phyloP scores from a whole-genome alignment of 495 filamentous ascomycete species.

The Penicillium mononematosum region DNA sequence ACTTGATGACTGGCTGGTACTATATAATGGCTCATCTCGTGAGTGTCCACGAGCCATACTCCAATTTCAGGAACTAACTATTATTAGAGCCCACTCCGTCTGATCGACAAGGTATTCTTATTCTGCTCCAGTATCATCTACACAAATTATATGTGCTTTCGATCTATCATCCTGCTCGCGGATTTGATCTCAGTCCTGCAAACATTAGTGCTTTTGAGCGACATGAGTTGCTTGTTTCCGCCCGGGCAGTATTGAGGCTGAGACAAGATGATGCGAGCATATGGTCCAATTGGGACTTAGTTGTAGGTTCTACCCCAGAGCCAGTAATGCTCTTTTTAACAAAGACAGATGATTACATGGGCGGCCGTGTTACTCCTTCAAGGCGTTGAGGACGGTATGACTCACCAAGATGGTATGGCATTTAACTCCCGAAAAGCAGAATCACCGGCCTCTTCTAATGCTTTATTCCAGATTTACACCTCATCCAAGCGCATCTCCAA shows the following conservation, averaged over 20 bases:
- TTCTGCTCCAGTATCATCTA: conserved; percentile 42
- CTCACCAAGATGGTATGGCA: conserved; percentile 35
- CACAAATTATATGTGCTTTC: conserved; percentile 45
- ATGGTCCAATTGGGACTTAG: conserved; percentile 46
- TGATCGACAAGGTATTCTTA: conserved; percentile 37
- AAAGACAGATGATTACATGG: conserved; percentile 41
- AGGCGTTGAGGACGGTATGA: conserved; percentile 42
- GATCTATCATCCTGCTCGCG: conserved; percentile 46
- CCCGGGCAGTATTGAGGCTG: conserved; percentile 36
- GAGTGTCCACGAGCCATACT: conserved; percentile 3
- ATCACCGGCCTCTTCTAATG: not conserved
- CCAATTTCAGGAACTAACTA: too few relatives aligned
- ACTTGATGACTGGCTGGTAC: conserved; percentile 41
- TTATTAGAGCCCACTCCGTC: conserved; percentile 33
- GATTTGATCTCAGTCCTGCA: conserved; percentile 41
- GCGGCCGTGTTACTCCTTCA: conserved; percentile 40
- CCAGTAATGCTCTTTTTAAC: not conserved
- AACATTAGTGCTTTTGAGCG: conserved; percentile 36
- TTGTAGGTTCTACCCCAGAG: conserved; percentile 19
- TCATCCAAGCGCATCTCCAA: conserved; percentile 37
- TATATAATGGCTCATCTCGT: conserved; percentile 38
- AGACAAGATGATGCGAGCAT: conserved; percentile 41
- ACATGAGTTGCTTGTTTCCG: conserved; percentile 40
- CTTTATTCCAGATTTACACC: conserved; percentile 28
- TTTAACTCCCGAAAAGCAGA: not conserved